Evolutionary conservation across 2,329 filamentous ascomycete species (phyloP).

Genomic region (Neonectria faginata): DNA sequence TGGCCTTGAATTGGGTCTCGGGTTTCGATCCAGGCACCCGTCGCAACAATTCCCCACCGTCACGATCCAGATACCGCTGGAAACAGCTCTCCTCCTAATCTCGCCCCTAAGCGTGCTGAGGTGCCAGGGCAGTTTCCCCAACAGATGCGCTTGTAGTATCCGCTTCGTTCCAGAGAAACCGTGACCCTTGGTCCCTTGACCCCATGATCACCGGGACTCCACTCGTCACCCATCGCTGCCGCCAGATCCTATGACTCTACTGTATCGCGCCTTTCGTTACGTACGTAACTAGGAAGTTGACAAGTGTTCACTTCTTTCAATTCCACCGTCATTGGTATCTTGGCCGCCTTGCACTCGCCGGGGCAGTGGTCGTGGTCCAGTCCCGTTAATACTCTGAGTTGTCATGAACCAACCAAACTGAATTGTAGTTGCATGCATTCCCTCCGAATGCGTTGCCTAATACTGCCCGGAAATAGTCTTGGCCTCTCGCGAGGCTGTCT

Average conservation of each 20-base stretch:
- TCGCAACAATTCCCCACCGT: conserved; percentile 4
- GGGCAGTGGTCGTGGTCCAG: background rate
- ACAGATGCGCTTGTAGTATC: conserved; percentile 13
- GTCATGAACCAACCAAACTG: background rate
- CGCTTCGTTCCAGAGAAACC: conserved; percentile 34
- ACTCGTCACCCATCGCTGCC: conserved; percentile 17
- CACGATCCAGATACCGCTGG: conserved; percentile 10
- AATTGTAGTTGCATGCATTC: conserved; percentile 2
- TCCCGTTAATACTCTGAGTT: background rate
- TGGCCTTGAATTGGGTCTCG: conserved; percentile 4
- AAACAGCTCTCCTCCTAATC: background rate
- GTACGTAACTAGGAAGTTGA: conserved; percentile 4
- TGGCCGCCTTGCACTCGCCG: background rate
- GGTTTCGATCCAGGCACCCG: background rate
- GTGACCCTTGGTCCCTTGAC: conserved; percentile 12
- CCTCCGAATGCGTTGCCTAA: conserved; percentile 13
- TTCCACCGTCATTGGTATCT: background rate
- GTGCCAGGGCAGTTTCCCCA: conserved; percentile 3
- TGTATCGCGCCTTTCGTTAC: conserved; percentile 6
- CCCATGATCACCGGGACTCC: conserved; percentile 34
- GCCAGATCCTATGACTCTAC: conserved; percentile 24
- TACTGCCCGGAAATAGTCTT: background rate
- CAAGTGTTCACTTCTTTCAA: conserved; percentile 30
- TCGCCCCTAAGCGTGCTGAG: conserved; percentile 2
- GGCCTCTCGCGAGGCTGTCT: background rate